phyloP scores from a whole-genome alignment of 2,329 filamentous ascomycete genomes.

The Herpotrichia juniperi region DNA sequence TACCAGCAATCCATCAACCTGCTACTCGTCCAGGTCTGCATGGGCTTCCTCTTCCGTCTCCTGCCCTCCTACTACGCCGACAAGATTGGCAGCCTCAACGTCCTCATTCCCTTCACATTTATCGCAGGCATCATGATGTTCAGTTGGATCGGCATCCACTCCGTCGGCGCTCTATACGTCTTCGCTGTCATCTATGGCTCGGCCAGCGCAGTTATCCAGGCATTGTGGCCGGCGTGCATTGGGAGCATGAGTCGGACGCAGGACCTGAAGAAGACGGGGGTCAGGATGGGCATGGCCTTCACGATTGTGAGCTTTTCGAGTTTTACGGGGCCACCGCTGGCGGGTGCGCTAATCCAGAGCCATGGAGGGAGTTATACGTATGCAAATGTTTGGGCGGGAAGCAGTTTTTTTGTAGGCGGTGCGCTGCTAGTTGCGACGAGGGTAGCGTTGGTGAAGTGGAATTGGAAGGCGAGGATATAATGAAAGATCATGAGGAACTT shows the following conservation, averaged over 20 bases:
- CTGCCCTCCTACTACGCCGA: slow-evolving; percentile 52
- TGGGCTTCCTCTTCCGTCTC: slow-evolving; percentile 57
- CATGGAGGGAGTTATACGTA: slow-evolving; percentile 35
- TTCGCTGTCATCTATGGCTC: slow-evolving; percentile 41
- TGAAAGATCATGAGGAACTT: no score
- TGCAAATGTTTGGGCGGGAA: slow-evolving; percentile 26
- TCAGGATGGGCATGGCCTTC: slow-evolving; percentile 46
- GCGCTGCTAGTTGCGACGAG: no score
- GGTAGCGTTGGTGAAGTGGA: no score
- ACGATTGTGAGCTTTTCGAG: slow-evolving; percentile 43
- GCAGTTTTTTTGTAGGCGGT: slow-evolving; percentile 28
- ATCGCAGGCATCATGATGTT: slow-evolving; percentile 53
- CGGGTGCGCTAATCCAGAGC: slow-evolving; percentile 39
- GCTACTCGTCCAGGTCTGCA: slow-evolving; percentile 58
- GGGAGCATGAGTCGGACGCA: slow-evolving; percentile 21
- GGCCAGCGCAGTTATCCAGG: slow-evolving; percentile 34
- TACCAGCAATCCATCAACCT: slow-evolving; percentile 60
- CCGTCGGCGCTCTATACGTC: slow-evolving; percentile 29
- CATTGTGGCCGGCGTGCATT: slow-evolving; percentile 35
- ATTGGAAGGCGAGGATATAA: no score
- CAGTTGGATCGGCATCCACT: slow-evolving; percentile 37
- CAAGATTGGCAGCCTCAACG: slow-evolving; percentile 53
- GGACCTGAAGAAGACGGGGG: slow-evolving; percentile 41
- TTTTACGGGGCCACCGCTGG: slow-evolving; percentile 43
- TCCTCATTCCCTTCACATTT: slow-evolving; percentile 55